These are phyloP conservation scores for Starmerella stellata DNA, from an alignment of 805 yeast genomes.

Conservation along the genomic window DNA sequence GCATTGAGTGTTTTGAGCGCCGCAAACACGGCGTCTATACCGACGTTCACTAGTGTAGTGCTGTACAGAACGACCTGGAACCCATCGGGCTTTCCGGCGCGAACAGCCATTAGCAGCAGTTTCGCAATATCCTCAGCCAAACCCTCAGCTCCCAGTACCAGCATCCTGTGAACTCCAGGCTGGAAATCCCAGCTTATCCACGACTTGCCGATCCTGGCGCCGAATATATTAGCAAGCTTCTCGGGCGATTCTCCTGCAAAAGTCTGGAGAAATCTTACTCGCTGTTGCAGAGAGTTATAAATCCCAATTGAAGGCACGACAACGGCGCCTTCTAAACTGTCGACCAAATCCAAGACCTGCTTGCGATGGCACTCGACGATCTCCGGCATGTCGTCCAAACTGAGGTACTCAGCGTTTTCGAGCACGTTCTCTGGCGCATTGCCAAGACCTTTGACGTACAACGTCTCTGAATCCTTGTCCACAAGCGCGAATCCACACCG, in stretches of 20 bases:
- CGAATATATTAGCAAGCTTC: neutral
- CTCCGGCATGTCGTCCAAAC: neutral
- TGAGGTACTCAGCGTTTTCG: neutral
- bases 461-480: neutral
- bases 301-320: slow-evolving; percentile 10
- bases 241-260: neutral
- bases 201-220: neutral
- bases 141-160: neutral
- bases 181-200: neutral
- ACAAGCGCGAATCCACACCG: neutral
- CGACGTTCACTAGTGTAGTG: neutral
- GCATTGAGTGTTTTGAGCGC: neutral
- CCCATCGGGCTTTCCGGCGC: neutral
- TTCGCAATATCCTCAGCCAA: neutral
- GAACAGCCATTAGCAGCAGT: neutral
- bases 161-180: neutral
- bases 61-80: neutral
- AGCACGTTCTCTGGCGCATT: neutral
- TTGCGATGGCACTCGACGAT: neutral
- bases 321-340: neutral
- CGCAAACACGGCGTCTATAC: neutral
- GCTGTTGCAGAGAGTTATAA: slow-evolving; percentile 9
- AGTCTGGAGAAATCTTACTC: neutral
- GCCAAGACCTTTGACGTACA: no score
- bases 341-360: neutral